Percentiles rank a stretch among this genome's conserved stretches.
Evolutionary conservation across 768 basidiomycete species (phyloP).

Genomic region (Mycena vitilis): DNA sequence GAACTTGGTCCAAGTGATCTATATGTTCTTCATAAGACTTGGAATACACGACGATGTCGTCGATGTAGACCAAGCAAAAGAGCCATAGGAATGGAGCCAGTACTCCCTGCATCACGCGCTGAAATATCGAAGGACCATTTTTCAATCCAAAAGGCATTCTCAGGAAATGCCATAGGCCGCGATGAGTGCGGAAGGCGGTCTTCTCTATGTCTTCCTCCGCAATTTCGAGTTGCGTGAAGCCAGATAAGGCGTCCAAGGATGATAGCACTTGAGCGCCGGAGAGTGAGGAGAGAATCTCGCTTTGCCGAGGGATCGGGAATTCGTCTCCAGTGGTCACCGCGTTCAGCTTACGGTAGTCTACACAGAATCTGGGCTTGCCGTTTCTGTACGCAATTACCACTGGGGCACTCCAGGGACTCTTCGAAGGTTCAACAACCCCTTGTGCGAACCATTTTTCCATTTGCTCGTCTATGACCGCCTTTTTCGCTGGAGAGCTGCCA

Average conservation of each 20-base stretch:
- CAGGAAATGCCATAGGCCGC: neutral
- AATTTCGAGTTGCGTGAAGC: slow-evolving; percentile 2
- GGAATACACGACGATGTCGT: slow-evolving; percentile 3
- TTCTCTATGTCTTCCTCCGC: neutral
- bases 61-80: slow-evolving; percentile 1
- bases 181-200: neutral
- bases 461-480: neutral
- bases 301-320: slow-evolving; percentile 2
- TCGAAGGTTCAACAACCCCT: neutral
- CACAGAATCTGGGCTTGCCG: neutral
- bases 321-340: neutral
- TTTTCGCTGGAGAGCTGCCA: neutral
- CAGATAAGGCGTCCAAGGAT: neutral
- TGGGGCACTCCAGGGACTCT: slow-evolving; percentile 2
- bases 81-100: neutral
- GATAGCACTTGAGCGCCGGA: slow-evolving; percentile 8
- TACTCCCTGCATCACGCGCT: slow-evolving; percentile 4
- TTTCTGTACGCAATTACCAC: slow-evolving; percentile 1
- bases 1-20: slow-evolving; percentile 16
- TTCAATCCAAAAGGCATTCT: neutral
- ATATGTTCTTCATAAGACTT: slow-evolving; percentile 1
- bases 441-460: slow-evolving; percentile 1
- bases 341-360: neutral
- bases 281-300: neutral
- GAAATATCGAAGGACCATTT: slow-evolving; percentile 1